These are phyloP conservation scores for Cystofilobasidium ferigula DNA, from an alignment of 768 basidiomycete genomes.

Conservation along the genomic window DNA sequence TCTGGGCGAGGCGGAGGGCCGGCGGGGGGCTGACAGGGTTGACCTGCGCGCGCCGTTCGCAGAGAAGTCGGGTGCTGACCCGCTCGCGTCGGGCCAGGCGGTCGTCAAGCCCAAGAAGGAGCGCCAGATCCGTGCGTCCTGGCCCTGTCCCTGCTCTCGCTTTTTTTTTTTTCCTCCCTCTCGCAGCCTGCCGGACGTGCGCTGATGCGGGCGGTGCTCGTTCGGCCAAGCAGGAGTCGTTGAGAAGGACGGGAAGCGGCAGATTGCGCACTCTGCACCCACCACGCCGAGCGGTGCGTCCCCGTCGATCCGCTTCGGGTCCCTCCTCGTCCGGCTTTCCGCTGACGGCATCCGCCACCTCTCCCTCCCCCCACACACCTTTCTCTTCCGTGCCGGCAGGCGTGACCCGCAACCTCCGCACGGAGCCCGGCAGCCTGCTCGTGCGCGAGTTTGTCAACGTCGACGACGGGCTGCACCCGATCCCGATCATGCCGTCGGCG, in stretches of 20 bases:
- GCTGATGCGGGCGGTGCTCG: no score
- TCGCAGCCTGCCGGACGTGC: no score
- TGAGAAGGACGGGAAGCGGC: background rate
- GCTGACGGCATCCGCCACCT: no score
- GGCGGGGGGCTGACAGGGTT: background rate
- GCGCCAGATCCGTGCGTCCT: no score
- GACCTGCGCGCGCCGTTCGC: background rate
- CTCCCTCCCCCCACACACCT: background rate
- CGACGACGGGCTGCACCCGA: background rate
- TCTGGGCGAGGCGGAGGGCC: background rate
- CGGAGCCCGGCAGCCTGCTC: background rate
- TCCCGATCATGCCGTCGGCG: background rate
- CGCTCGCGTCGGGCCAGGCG: background rate
- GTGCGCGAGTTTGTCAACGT: background rate
- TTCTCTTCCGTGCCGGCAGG: background rate
- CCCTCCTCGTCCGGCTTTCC: no score
- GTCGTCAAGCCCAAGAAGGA: background rate
- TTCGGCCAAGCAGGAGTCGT: no score
- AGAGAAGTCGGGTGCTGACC: background rate
- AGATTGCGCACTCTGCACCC: background rate
- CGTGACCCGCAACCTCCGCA: background rate
- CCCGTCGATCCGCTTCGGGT: background rate
- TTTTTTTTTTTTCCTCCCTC: background rate
- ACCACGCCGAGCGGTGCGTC: background rate
- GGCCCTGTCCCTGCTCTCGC: no score